Base-by-base conservation (phyloP, 2,329 filamentous ascomycete genomes). In the Scedosporium aurantiacum region DNA sequence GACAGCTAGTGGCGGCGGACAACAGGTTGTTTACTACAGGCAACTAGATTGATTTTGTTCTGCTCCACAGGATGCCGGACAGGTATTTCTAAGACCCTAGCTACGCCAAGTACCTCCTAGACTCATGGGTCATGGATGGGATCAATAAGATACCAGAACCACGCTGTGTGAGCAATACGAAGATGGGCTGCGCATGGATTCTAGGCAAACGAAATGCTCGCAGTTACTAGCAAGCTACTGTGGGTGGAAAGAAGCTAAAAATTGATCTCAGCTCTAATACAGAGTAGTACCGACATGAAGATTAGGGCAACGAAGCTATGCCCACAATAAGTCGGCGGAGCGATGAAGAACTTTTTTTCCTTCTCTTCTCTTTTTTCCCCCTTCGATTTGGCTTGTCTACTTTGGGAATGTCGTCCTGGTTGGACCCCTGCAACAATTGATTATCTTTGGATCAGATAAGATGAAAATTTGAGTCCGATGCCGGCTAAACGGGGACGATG, bases 391-490 rank as follows among this genome's bases (percentile, higher is more conserved):
- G 32, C 32, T 37, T 37, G 32, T 37, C 32, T 37, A 10, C 10
- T 18, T 57, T 57, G 55, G 55, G 55, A 37, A 41, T 40, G 27
- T 57, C 27, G 27, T 40, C 37, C n/a, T 57, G 16, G 28, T 47
- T 27, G 27, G 16, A 60, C 16, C 60, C 52, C 54, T 45, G 52
- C 25, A 41, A 23, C 14, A 6, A 47, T 32, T 45, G 76, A 66
- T 78, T 78, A 81, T 81, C 78, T 76, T 72, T 66, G 72, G 76
- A 80, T 80, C 78, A 73, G 77, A 80, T 80, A 79, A 80, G 78
- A 80, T 80, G 69, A 65, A 52, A 58, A 32, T 37, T 32, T 52
- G 12, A 52, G 23, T 57, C 60, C 60, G 60, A 61, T 61, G 60
- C 60, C 60, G 60, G 60, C 27, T 37, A 37, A 37, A 37, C 32